Evolutionary conservation across 345 rosid species (phyloP).

Genomic region (Populus euphratica): DNA sequence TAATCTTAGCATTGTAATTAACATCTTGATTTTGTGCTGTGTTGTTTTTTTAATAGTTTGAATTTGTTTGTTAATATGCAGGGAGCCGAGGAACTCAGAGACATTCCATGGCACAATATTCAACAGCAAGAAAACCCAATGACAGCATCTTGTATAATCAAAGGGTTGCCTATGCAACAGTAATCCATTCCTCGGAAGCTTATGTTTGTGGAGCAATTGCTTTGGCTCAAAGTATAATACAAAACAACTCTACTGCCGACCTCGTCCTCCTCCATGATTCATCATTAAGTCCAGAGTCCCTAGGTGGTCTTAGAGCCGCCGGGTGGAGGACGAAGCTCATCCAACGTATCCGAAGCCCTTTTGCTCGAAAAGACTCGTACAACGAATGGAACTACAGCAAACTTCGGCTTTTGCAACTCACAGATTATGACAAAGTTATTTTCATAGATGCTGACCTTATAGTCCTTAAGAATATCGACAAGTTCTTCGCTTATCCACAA

Average conservation of each 20-base stretch:
- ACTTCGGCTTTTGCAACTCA: conserved; percentile 67
- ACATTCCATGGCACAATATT: not conserved
- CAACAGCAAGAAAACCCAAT: not conserved
- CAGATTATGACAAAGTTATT: conserved; percentile 53
- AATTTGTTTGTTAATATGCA: not conserved
- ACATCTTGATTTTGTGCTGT: not conserved
- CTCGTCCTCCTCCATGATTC: conserved; percentile 70
- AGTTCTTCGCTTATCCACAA: conserved; percentile 56
- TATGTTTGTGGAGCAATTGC: conserved; percentile 93
- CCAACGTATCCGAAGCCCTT: conserved; percentile 60
- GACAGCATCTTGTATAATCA: not conserved
- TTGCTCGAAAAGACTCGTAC: conserved; percentile 46
- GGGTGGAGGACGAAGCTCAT: conserved; percentile 62
- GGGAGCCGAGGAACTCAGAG: conserved; percentile 11
- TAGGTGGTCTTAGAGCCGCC: conserved; percentile 43
- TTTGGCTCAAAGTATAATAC: conserved; percentile 70
- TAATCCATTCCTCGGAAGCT: conserved; percentile 80
- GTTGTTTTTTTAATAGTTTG: not conserved
- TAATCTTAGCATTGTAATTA: not conserved
- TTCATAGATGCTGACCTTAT: conserved; percentile 75
- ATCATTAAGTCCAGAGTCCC: conserved; percentile 40
- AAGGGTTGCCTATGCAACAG: conserved; percentile 66
- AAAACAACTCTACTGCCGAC: conserved; percentile 42
- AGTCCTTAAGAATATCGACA: conserved; percentile 48
- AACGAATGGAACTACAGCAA: conserved; percentile 96